Base-by-base conservation (phyloP, 768 basidiomycete genomes). In the Favolaschia claudopus region DNA sequence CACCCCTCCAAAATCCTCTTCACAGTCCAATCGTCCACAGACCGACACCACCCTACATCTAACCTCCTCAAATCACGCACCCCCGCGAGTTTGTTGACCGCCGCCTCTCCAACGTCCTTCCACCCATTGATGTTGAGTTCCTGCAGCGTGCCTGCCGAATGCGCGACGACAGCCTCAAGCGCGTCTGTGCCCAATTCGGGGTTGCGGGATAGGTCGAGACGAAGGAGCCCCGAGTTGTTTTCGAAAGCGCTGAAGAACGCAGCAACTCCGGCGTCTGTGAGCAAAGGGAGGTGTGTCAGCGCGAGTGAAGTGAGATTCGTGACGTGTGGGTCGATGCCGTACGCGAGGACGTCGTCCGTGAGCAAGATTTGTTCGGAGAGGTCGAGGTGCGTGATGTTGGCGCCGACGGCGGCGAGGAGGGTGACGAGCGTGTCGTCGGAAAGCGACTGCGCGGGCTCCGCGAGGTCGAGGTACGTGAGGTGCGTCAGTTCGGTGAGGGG, bases 1-100 rank as follows among this genome's bases (percentile, higher is more conserved):
- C 82, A 83, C 6, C 77, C 77, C 39, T 79, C 79, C 62, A 95
- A 67, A 64, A 95, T 75, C 14, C 77, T 83, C 72, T 92, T 89
- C 61, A 98, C 75, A 4, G 90, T 80, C 67, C 91, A 95, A 72
- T 99, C 91, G 57, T 95, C 89, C 36, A 92, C 80, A 20, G 84
- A 82, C 44, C 96, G 77, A 66, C 95, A 95, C 85, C 91, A 99
- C 1, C 95, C 90, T 3, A 95, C 73, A 68, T 99, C 92, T 36
- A 98, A 60, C 68, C 76, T 81, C 65, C 70, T 74, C 69, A 96
- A 60, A 32, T 80, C 74, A 3, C 63, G 68, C 15, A 66, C 53
- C 72, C 78, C 10, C 33, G 71, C 76, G 24, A 83, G 67, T 55
- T 55, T 57, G 28, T 62, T 66, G 48, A 84, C 48, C 20, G 76